Conservation (phyloP, 2,329 filamentous ascomycete genomes). For the Ceratocystis variospora region DNA sequence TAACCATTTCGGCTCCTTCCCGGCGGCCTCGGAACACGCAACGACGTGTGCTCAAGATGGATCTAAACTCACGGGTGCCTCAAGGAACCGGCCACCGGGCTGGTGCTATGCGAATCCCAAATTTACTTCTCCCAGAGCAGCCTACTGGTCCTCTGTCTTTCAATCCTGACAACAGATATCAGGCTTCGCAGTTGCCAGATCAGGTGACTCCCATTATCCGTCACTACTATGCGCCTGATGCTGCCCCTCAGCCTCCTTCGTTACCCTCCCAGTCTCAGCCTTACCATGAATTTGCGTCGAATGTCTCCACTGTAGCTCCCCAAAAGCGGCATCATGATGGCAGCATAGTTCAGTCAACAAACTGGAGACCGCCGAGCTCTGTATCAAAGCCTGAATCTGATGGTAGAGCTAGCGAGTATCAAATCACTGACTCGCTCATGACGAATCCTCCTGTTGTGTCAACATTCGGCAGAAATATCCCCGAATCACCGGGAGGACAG, state of each 20-base stretch:
- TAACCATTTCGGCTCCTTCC: conserved; percentile 4
- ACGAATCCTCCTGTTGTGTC: background rate
- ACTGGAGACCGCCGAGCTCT: background rate
- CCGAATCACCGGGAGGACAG: no score
- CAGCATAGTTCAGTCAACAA: background rate
- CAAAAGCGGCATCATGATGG: conserved; percentile 9
- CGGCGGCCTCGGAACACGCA: background rate
- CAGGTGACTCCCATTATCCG: background rate
- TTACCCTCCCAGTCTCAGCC: background rate
- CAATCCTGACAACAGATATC: background rate
- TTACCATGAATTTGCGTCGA: background rate
- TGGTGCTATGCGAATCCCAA: conserved; percentile 11
- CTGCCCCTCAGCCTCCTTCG: background rate
- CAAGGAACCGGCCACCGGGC: background rate
- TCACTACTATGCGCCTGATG: background rate
- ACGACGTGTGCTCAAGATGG: conserved; percentile 10
- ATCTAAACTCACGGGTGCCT: background rate
- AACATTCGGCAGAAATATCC: background rate
- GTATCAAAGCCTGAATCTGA: background rate
- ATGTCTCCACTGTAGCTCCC: background rate
- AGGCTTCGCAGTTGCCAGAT: background rate
- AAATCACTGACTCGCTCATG: background rate
- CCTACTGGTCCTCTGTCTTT: background rate
- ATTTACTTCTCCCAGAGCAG: background rate
- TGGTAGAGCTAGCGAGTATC: background rate